Conservation (phyloP, 2,329 filamentous ascomycete species). For the Aspergillus ibericus region DNA sequence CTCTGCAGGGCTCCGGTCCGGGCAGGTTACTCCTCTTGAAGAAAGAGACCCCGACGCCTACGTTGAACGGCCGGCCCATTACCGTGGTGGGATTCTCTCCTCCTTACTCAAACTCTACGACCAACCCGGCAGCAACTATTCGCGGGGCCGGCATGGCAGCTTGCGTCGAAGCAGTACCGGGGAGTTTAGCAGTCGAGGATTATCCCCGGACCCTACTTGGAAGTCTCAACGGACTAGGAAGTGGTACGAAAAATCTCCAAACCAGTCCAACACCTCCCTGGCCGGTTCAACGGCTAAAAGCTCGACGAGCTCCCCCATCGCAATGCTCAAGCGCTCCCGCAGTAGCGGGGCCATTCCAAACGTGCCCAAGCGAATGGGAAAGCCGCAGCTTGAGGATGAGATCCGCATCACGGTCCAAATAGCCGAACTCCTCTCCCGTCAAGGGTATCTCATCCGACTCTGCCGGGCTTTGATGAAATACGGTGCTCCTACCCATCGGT, state of each 20-base stretch:
- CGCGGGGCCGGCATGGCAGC: constrained; percentile 28
- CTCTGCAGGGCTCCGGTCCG: constrained; percentile 35
- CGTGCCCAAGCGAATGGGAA: constrained; percentile 30
- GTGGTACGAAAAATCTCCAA: constrained; percentile 44
- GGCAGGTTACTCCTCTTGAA: constrained; percentile 34
- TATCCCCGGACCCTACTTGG: constrained; percentile 35
- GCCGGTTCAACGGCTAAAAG: constrained; percentile 30
- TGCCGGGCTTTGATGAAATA: constrained; percentile 88
- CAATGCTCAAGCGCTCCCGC: constrained; percentile 36
- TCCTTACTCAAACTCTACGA: constrained; percentile 71
- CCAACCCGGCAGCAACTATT: constrained; percentile 42
- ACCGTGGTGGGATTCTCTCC: constrained; percentile 71
- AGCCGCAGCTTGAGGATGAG: constrained; percentile 48
- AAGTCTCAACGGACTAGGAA: constrained; percentile 33
- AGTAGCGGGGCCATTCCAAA: constrained; percentile 36
- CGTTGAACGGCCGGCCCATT: constrained; percentile 65
- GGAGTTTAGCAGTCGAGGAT: constrained; percentile 30
- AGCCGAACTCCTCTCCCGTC: constrained; percentile 71
- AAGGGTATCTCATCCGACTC: constrained; percentile 81
- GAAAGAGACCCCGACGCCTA: constrained; percentile 59
- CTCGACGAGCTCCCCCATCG: constrained; percentile 30
- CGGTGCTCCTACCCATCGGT: constrained; percentile 85
- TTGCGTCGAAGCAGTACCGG: constrained; percentile 34
- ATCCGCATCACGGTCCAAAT: constrained; percentile 63
- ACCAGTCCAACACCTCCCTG: constrained; percentile 37